Evolutionary conservation across 129 eudicot species (phyloP).

Genomic region (Helichrysum umbraculigerum): DNA sequence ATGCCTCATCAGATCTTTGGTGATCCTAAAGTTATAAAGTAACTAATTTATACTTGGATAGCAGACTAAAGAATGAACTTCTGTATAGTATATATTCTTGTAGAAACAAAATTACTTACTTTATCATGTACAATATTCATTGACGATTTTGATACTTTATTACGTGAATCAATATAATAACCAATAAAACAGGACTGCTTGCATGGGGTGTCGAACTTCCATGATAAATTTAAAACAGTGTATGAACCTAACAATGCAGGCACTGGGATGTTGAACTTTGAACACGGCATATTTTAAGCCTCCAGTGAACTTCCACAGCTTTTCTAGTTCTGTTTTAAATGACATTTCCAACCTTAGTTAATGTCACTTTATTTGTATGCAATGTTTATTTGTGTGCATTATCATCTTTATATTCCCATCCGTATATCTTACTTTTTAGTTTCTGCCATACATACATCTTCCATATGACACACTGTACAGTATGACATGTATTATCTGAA

Average conservation of each 20-base stretch:
- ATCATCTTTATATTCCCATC: background rate
- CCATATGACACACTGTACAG: background rate
- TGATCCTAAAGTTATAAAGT: background rate
- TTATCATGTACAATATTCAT: background rate
- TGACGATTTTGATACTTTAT: background rate
- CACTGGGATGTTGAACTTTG: background rate
- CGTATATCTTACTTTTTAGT: background rate
- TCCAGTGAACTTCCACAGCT: background rate
- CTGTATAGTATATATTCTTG: background rate
- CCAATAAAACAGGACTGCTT: background rate
- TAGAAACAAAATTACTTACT: background rate
- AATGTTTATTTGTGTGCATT: background rate
- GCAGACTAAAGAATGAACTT: background rate
- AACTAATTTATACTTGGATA: background rate
- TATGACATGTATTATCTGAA: background rate
- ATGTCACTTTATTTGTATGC: background rate
- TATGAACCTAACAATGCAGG: background rate
- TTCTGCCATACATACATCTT: conserved; percentile 1
- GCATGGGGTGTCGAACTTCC: background rate
- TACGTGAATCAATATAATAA: background rate
- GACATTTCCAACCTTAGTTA: background rate
- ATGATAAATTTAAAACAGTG: background rate
- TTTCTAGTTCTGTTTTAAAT: background rate
- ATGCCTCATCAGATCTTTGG: background rate
- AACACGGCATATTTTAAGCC: background rate